Base-by-base conservation (phyloP, 495 filamentous ascomycete species). In the Penicillium maclennaniae region DNA sequence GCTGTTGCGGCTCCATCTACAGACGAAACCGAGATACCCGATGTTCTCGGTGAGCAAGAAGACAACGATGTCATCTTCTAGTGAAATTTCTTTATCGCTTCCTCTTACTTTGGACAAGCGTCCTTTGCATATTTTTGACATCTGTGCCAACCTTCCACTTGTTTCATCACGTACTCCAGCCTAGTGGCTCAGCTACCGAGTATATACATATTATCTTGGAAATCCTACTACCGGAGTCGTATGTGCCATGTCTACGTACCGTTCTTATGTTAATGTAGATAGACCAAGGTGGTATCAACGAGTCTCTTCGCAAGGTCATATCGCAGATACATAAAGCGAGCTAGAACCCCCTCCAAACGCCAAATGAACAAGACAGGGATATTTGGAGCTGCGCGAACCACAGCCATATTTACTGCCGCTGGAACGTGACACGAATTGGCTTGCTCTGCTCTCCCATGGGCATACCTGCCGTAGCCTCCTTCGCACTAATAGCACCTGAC, bases 41-140 rank as follows among this genome's bases (percentile, higher is more conserved):
- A 97, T 67, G 69, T 97, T 16, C 72, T 98, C 14, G 88, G 86
- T 7, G 88, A 91, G 44, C 82, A 87, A 53, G 92, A 95, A 54
- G 93, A 98, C 64, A 83, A 89, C 57, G 93, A 98, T 71, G 85
- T 97, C 53, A 98, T 98, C 60, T 98, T 98, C 71, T 97, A 83
- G 69, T 41, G 3, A 43, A 26, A n/a, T n/a, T 46, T 43, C 39
- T 37, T 47, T 45, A 43, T 43, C 8, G 43, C 43, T 42, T 25
- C 36, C 34, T 50, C 50, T 45, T 49, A 25, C 42, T 49, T 48
- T 23, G 50, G 39, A 51, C 55, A 34, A 34, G 44, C 21, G 26
- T 49, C 36, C 54, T 45, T 49, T 25, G 51, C 47, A 47, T 67
- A 44, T 43, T 41, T 49, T 60, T 48, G 50, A 56, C 53, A 40